A percentile compares a stretch with the other conserved stretches of the same genome.
phyloP scores from a whole-genome alignment of 768 basidiomycete species.

The Boletus rufocinnamomeus region DNA sequence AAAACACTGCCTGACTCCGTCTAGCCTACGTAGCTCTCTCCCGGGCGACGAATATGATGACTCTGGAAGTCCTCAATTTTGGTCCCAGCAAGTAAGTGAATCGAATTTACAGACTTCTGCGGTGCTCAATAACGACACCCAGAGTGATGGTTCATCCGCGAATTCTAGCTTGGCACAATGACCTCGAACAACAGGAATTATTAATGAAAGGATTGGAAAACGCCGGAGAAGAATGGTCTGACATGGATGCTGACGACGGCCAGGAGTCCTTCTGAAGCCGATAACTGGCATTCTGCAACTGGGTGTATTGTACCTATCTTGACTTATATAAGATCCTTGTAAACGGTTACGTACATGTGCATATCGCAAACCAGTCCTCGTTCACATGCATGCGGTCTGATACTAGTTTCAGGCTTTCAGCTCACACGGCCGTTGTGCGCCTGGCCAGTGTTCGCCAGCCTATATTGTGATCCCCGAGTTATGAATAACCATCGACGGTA shows the following conservation, averaged over 20 bases:
- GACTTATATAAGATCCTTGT: not conserved
- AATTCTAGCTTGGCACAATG: slow-evolving; percentile 58
- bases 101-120: not conserved
- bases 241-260: slow-evolving; percentile 41
- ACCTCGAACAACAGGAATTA: slow-evolving; percentile 26
- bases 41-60: slow-evolving; percentile 66
- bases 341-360: slow-evolving; percentile 9
- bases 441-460: not conserved
- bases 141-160: slow-evolving; percentile 68
- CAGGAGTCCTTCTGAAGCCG: slow-evolving; percentile 35
- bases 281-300: not conserved
- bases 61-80: slow-evolving; percentile 67
- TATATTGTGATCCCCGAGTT: not conserved
- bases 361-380: not conserved
- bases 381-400: not conserved
- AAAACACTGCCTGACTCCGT: not conserved
- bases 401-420: not conserved
- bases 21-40: slow-evolving; percentile 73
- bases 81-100: slow-evolving; percentile 53
- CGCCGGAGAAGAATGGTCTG: slow-evolving; percentile 22
- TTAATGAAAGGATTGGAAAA: slow-evolving; percentile 12
- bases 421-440: not conserved
- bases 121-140: slow-evolving; percentile 4
- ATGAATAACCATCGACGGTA: slow-evolving; percentile 29
- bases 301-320: not conserved